Conservation (phyloP, 2,329 filamentous ascomycete species). For the Claviceps cyperi region DNA sequence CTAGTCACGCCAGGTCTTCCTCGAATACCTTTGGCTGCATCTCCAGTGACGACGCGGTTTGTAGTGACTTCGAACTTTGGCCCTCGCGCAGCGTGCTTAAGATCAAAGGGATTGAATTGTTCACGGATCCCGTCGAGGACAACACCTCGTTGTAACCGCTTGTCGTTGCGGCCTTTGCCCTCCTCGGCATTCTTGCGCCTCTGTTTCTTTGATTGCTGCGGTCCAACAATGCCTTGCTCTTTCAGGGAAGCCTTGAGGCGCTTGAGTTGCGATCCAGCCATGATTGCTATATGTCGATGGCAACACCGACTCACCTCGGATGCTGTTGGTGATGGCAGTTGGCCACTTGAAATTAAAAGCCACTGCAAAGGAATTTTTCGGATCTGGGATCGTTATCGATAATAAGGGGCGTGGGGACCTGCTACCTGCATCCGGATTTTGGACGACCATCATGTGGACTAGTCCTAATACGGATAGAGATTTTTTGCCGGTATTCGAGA, state of each 20-base stretch:
- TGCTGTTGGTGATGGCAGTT: slow-evolving; percentile 5
- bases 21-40: slow-evolving; percentile 43
- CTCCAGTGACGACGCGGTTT: slow-evolving; percentile 37
- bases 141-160: slow-evolving; percentile 60
- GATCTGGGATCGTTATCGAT: slow-evolving; percentile 6
- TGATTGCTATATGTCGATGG: slow-evolving; percentile 25
- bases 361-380: slow-evolving; percentile 1
- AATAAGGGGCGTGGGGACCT: slow-evolving; percentile 5
- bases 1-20: slow-evolving; percentile 75
- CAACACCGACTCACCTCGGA: slow-evolving; percentile 2
- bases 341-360: not conserved
- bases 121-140: slow-evolving; percentile 80
- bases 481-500: slow-evolving; percentile 10
- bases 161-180: slow-evolving; percentile 50
- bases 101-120: slow-evolving; percentile 95
- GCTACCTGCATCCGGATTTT: not conserved
- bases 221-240: slow-evolving; percentile 79
- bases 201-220: slow-evolving; percentile 91
- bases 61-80: slow-evolving; percentile 78
- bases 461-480: slow-evolving; percentile 3
- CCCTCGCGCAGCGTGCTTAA: slow-evolving; percentile 63
- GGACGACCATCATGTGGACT: not conserved
- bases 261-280: slow-evolving; percentile 95
- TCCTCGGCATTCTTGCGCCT: slow-evolving; percentile 60
- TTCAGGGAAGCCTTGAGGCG: slow-evolving; percentile 81